Evolutionary conservation across 495 filamentous ascomycete species (phyloP), one percentile per base, ranked within the genome.

Genomic region (Xylaria castorea): DNA sequence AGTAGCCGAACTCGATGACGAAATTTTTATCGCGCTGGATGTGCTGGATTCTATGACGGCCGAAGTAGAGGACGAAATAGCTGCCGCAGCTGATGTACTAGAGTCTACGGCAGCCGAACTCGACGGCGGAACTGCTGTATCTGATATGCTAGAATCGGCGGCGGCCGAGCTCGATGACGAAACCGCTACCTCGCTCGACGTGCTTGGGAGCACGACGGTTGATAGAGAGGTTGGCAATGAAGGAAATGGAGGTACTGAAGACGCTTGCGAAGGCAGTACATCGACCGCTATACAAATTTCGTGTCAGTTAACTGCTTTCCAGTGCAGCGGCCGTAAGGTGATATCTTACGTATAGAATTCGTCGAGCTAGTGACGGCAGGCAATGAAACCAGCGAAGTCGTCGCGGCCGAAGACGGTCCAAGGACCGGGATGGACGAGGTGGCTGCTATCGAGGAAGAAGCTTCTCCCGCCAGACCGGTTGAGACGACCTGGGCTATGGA

Each of bases 401-500:
- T 38, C 3, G 36, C 58, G 11, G 74, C 70, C 3, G 71, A 57
- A 51, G 66, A 48, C 20, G 71, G 55, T 22, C 38, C 40, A 36
- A 51, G 32, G 18, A 18, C 16, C 34, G 67, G 50, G 20, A 44
- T 32, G 11, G 74, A 40, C 27, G 75, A 46, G 25, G 63, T 60
- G 44, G 61, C 48, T 40, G 65, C 60, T 65, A 50, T 55, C 30
- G 65, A 68, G 12, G 67, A 32, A 3, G 20, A 20, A 20, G 55
- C 16, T 12, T 36, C 71, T 5, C 36, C 71, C 5, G 66, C 74
- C 5, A 44, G 20, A n/a, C 61, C 60, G 22, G 76, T 72, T 8
- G 74, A 73, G 66, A 72, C 72, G 14, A 65, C 72, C 2, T 38
- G 58, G n/a, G 76, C 76, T 18, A 75, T 66, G 18, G 75, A 77